Conservation (phyloP, 768 basidiomycete species). For the Coprinellus micaceus region DNA sequence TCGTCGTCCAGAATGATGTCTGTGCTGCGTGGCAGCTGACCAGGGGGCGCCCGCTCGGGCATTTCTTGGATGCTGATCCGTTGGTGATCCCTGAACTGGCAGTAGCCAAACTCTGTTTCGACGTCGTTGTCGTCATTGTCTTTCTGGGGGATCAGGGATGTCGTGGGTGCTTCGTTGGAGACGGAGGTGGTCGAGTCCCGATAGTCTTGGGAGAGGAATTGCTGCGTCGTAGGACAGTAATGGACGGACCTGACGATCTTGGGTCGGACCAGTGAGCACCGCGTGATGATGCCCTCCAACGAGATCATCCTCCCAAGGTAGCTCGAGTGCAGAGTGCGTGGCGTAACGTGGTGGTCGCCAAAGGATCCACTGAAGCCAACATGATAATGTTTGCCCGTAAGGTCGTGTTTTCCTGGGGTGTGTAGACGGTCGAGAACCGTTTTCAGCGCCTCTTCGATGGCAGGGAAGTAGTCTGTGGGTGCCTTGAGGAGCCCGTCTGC, state of each 20-base stretch:
- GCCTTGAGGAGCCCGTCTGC: conserved; percentile 87
- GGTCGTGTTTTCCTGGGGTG: conserved; percentile 77
- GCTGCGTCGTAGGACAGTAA: conserved; percentile 83
- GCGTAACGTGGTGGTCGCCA: conserved; percentile 97
- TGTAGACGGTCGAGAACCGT: conserved; percentile 71
- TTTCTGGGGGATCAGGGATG: conserved; percentile 82
- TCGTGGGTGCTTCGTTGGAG: conserved; percentile 80
- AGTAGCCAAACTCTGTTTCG: conserved; percentile 89
- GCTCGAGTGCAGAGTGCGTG: conserved; percentile 80
- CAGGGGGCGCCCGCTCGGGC: conserved; percentile 97
- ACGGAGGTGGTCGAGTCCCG: conserved; percentile 89
- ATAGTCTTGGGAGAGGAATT: conserved; percentile 86
- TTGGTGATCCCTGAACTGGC: conserved; percentile 93
- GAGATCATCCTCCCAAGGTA: conserved; percentile 97
- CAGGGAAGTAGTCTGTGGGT: conserved; percentile 82
- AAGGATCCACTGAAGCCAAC: conserved; percentile 95
- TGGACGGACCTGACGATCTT: conserved; percentile 98
- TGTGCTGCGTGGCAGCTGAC: conserved; percentile 92
- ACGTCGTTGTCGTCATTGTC: conserved; percentile 87
- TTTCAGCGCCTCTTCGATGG: conserved; percentile 81
- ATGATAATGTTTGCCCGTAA: conserved; percentile 75
- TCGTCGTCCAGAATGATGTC: conserved; percentile 97
- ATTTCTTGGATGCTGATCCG: conserved; percentile 98
- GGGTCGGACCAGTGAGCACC: conserved; percentile 95
- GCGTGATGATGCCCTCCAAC: conserved; percentile 95